Conservation (phyloP, 164 flowering plant species). For the Annona cherimola region DNA sequence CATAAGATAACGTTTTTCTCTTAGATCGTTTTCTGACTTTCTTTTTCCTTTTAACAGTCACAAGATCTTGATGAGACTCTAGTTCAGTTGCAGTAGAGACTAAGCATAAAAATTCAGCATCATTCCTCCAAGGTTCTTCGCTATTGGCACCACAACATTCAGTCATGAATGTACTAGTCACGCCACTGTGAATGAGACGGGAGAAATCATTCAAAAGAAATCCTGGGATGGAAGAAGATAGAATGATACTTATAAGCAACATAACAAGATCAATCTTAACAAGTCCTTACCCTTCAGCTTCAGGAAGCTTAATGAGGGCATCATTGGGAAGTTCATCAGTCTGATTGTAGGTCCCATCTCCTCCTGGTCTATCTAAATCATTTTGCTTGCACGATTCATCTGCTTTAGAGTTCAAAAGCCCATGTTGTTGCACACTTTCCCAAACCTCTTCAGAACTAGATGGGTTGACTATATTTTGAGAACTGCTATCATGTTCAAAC, state of each 20-base stretch:
- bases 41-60: conserved; percentile 36
- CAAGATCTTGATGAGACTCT: conserved; percentile 11
- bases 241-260: background rate
- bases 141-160: conserved; percentile 8
- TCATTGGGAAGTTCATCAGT: background rate
- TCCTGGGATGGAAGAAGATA: background rate
- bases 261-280: background rate
- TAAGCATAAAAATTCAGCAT: conserved; percentile 5
- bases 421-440: conserved; percentile 11
- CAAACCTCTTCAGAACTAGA: conserved; percentile 18
- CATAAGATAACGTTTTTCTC: conserved; percentile 18
- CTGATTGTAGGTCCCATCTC: conserved; percentile 1
- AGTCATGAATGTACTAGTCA: conserved; percentile 12
- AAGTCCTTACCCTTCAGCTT: conserved; percentile 12
- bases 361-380: conserved; percentile 3
- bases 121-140: conserved; percentile 7
- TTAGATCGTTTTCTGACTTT: conserved; percentile 32
- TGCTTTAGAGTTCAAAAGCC: conserved; percentile 8
- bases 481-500: conserved; percentile 11
- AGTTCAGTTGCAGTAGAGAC: conserved; percentile 13
- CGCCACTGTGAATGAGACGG: conserved; percentile 19
- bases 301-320: background rate
- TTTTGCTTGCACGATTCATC: conserved; percentile 7
- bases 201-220: background rate
- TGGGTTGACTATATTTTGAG: conserved; percentile 10